Evolutionary conservation across 2,329 filamentous ascomycete species (phyloP), one percentile per base, ranked within the genome.

Genomic region (Botrytis squamosa): DNA sequence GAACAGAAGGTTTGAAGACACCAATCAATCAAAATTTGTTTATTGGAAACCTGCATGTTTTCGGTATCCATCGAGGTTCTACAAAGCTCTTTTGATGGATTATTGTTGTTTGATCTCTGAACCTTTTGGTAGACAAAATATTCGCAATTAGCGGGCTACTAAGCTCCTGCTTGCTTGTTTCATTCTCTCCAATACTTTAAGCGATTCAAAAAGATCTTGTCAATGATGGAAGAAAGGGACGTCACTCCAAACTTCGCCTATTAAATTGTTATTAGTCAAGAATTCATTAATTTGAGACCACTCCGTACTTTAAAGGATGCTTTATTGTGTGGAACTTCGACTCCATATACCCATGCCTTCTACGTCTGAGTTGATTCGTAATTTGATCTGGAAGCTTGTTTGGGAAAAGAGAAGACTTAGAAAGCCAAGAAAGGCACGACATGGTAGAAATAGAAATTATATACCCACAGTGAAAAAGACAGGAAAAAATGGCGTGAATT

Each of bases 381-480:
- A 29, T 29, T 18, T 57, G n/a, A 57, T 57, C n/a, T 29, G 16
- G 18, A 6, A 29, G 3, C 1, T 29, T 9, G n/a, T 57, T 29
- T 18, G 52, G 14, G n/a, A 9, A 29, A 33, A 29, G 6, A 9
- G 14, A 33, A 29, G 52, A 33, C 14, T 29, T 57, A 18, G 14
- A 2, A 52, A 10, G 12, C 10, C 12, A 16, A n/a, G 5, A 10
- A 3, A 16, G n/a, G 25, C 0, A n/a, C 3, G 3, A 1, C n/a
- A 55, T 29, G 52, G 14, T 18, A 29, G n/a, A 55, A 55, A 55
- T n/a, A 55, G 52, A 9, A 29, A 18, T 18, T 4, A 4, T 18
- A 29, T 29, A 55, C 52, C n/a, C 52, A 55, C 52, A 29, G 52
- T 16, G n/a, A 8, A 57, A 57, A 8, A 57, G 12, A 57, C 9